Conservation (phyloP, 495 filamentous ascomycete genomes). For the Neurospora discreta region DNA sequence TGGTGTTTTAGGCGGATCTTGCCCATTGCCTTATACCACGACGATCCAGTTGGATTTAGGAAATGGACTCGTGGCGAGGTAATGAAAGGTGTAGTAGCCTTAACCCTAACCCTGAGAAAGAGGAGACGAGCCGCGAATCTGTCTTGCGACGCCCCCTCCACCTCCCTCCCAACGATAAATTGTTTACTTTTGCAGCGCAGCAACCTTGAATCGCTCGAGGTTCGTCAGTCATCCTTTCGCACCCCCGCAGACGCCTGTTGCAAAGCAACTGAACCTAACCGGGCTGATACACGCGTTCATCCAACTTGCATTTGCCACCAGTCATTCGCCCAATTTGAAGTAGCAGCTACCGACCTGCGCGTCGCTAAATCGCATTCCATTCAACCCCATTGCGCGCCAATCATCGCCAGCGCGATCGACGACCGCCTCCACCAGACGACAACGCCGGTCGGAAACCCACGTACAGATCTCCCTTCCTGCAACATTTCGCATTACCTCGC, state of each 20-base stretch:
- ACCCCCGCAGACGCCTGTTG: background rate
- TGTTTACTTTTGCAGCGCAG: constrained; percentile 8
- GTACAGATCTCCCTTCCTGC: background rate
- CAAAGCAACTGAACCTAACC: background rate
- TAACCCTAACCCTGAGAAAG: background rate
- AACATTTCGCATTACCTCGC: background rate
- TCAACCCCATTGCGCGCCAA: background rate
- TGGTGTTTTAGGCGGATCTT: no score
- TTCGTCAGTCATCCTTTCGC: background rate
- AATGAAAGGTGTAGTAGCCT: background rate
- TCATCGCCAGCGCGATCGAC: background rate
- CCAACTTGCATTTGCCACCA: background rate
- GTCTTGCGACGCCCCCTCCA: background rate
- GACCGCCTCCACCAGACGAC: background rate
- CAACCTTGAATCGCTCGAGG: background rate
- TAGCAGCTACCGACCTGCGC: constrained; percentile 3
- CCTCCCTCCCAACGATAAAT: background rate
- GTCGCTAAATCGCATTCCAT: constrained; percentile 5
- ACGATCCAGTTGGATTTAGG: background rate
- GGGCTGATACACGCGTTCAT: background rate
- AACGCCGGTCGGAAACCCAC: background rate
- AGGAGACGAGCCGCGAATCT: background rate
- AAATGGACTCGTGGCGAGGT: background rate
- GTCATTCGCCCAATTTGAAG: background rate
- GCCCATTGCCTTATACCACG: background rate